phyloP scores from a whole-genome alignment of 2,329 filamentous ascomycete genomes.

The Fonsecaea pedrosoi region DNA sequence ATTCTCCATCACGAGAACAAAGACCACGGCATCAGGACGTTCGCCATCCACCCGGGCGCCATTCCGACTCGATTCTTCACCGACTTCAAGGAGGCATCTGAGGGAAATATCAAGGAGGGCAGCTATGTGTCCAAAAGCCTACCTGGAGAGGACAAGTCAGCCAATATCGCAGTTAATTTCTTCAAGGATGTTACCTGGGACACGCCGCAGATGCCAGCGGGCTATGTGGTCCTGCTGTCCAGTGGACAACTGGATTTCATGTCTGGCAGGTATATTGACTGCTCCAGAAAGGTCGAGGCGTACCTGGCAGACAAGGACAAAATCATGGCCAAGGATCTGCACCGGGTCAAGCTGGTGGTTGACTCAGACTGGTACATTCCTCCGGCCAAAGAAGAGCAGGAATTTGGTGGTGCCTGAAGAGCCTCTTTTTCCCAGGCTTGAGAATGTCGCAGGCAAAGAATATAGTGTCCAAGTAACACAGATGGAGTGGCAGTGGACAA shows the following conservation, averaged over 20 bases:
- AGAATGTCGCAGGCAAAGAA: not conserved
- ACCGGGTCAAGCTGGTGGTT: constrained; percentile 31
- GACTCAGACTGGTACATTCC: constrained; percentile 33
- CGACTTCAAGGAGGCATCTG: constrained; percentile 36
- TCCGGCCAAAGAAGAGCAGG: constrained; percentile 19
- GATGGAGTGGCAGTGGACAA: not conserved
- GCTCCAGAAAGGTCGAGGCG: constrained; percentile 26
- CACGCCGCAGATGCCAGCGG: constrained; percentile 36
- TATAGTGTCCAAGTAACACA: not conserved
- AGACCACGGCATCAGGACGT: constrained; percentile 32
- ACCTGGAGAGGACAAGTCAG: constrained; percentile 32
- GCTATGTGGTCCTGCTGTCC: constrained; percentile 30
- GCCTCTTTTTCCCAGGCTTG: not conserved
- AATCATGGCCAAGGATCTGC: constrained; percentile 28
- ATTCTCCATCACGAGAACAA: constrained; percentile 37
- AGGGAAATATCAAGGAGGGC: constrained; percentile 28
- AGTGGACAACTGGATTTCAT: constrained; percentile 34
- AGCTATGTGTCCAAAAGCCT: constrained; percentile 31
- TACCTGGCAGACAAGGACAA: constrained; percentile 31
- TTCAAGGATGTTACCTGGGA: constrained; percentile 32
- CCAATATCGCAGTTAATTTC: constrained; percentile 31
- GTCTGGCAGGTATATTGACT: constrained; percentile 34
- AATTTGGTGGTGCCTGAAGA: not conserved
- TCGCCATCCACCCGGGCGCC: constrained; percentile 36
- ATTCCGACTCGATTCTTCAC: constrained; percentile 36